Conservation (phyloP, 768 basidiomycete species). For the Podaxis mareebaensis region DNA sequence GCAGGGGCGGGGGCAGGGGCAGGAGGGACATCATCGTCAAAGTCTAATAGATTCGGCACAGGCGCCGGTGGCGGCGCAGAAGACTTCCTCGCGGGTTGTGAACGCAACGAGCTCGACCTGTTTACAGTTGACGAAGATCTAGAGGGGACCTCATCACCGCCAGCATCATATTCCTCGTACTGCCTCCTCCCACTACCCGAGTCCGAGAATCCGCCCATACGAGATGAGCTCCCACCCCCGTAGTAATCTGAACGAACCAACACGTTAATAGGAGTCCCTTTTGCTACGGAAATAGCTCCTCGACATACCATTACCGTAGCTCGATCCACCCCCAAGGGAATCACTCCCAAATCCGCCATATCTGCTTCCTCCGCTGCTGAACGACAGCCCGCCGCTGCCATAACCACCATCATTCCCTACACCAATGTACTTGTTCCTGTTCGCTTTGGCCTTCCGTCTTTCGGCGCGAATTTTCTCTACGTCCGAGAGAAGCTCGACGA, state of each 20-base stretch:
- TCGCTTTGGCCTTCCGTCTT: constrained; percentile 88
- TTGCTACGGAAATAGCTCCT: too few relatives aligned
- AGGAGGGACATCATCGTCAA: constrained; percentile 64
- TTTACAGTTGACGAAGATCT: constrained; percentile 35
- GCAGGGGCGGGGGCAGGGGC: constrained; percentile 28
- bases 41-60: constrained; percentile 74
- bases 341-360: constrained; percentile 51
- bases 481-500: constrained; percentile 89
- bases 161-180: constrained; percentile 96
- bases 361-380: constrained; percentile 32
- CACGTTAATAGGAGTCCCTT: not conserved
- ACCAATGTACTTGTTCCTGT: constrained; percentile 88
- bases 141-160: constrained; percentile 72
- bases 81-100: constrained; percentile 34
- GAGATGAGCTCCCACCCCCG: constrained; percentile 40
- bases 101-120: constrained; percentile 28
- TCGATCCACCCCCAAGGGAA: constrained; percentile 30
- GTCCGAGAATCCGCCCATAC: constrained; percentile 57
- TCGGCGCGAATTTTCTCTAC: constrained; percentile 89
- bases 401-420: constrained; percentile 73
- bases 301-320: constrained; percentile 27
- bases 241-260: constrained; percentile 31
- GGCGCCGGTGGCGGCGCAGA: constrained; percentile 44
- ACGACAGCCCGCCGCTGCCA: constrained; percentile 40
- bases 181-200: constrained; percentile 44